Evolutionary conservation across 495 filamentous ascomycete species (phyloP).

Genomic region (Achaetomiella virescens): DNA sequence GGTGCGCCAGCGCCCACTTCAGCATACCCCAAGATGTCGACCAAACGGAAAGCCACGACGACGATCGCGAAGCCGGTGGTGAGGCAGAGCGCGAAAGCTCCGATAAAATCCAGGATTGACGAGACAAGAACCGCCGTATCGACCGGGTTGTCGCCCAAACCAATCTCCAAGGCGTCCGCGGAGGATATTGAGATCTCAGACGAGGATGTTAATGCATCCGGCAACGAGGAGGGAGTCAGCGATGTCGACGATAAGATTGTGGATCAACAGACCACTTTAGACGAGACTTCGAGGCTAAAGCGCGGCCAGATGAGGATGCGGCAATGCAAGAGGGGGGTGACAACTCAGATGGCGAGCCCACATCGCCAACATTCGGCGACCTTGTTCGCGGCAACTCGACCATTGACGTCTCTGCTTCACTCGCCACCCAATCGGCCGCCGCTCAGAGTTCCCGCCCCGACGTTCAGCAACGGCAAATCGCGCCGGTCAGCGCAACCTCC

Average conservation of each 20-base stretch:
- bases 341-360: constrained; percentile 30
- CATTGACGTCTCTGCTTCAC: constrained; percentile 67
- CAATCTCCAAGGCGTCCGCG: constrained; percentile 20
- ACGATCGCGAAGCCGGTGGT: constrained; percentile 43
- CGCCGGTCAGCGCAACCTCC: constrained; percentile 66
- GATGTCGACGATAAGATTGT: constrained; percentile 14
- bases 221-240: constrained; percentile 29
- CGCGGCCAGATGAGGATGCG: constrained; percentile 1
- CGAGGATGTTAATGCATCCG: constrained; percentile 40
- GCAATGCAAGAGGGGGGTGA: constrained; percentile 27
- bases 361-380: constrained; percentile 77
- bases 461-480: constrained; percentile 34
- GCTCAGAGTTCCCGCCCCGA: constrained; percentile 27
- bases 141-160: constrained; percentile 19
- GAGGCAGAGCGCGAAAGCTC: constrained; percentile 55
- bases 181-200: constrained; percentile 51
- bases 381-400: constrained; percentile 68
- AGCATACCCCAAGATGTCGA: constrained; percentile 36
- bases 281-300: constrained; percentile 10
- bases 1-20: no score
- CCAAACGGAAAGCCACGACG: constrained; percentile 46
- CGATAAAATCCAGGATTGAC: constrained; percentile 60
- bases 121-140: constrained; percentile 66
- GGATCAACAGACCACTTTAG: neutral
- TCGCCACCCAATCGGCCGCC: constrained; percentile 37